phyloP scores from a whole-genome alignment of 192 early-diverging fungal species.

The Coemansia sp. region DNA sequence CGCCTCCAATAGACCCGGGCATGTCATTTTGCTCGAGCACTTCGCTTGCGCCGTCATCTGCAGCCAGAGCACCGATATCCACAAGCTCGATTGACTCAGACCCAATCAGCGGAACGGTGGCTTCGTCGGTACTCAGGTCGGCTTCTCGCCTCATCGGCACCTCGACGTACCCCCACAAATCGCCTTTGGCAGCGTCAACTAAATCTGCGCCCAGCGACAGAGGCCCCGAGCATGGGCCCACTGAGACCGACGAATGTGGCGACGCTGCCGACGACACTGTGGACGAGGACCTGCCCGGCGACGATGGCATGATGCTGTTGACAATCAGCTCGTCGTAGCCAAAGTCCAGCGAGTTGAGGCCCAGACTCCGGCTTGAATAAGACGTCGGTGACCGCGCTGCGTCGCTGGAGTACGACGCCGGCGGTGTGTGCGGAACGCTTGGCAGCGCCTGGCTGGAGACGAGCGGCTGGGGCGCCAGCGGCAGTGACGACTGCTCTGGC shows the following conservation, averaged over 20 bases:
- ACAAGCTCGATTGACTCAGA: slow-evolving; percentile 10
- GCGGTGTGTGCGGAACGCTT: slow-evolving; percentile 10
- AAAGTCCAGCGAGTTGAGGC: slow-evolving; percentile 33
- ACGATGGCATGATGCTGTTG: slow-evolving; percentile 17
- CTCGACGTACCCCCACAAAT: background rate
- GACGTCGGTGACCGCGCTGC: slow-evolving; percentile 13
- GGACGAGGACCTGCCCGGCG: slow-evolving; percentile 2
- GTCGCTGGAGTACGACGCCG: slow-evolving; percentile 3
- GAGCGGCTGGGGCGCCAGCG: background rate
- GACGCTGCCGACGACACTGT: background rate
- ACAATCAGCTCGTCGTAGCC: slow-evolving; percentile 25
- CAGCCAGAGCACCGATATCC: slow-evolving; percentile 6
- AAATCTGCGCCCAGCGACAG: background rate
- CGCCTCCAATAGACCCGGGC: background rate
- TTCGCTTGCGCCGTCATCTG: slow-evolving; percentile 1
- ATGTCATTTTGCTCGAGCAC: background rate
- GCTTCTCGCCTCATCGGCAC: background rate
- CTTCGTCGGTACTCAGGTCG: background rate
- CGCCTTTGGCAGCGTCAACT: background rate
- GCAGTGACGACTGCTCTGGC: background rate
- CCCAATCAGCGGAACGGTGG: slow-evolving; percentile 1
- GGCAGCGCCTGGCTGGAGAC: background rate
- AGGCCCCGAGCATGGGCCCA: background rate
- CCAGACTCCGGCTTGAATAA: slow-evolving; percentile 41
- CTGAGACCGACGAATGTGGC: background rate